Evolutionary conservation across 2,329 filamentous ascomycete genomes (phyloP), one percentile per base, ranked within the genome.

Genomic region (Diaporthe citrichinensis): DNA sequence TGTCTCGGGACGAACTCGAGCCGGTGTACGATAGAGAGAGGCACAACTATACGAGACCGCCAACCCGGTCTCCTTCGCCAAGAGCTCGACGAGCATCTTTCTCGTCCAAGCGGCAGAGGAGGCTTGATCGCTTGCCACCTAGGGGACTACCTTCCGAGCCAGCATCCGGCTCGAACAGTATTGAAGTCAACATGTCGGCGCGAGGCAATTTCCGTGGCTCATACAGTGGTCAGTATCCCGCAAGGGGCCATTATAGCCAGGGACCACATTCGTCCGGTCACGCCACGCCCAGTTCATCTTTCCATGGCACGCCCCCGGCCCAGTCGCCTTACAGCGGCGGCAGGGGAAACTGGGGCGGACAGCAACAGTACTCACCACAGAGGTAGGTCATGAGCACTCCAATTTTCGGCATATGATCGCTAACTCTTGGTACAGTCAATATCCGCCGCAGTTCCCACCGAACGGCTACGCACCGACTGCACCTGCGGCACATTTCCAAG

Each of bases 361-460:
- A 83, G 73, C 79, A 80, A 49, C 83, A 86, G 73, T 84, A 81
- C 72, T 85, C 84, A 5, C 84, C 86, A 15, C 84, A 85, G 76
- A 83, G 82, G 87, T 88, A 79, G 79, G 87, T 82, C 14, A n/a
- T 6, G 10, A 14, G 23, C 25, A 17, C 36, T 20, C 39, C 36
- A n/a, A 2, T 17, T 55, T 10, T 28, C 8, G 6, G 49, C 4
- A 14, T 71, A 49, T n/a, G 20, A 72, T 76, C 84, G 28, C 78
- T 84, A 77, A 83, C 69, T 76, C 49, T 74, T 74, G 71, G 76
- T 84, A 86, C 77, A 92, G 90, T 41, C 92, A 92, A 83, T 93
- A 92, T 58, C 88, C 90, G 28, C 88, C 92, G 41, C 88, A 90
- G 36, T 92, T 93, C 80, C 85, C 89, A 57, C 89, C 91, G 76